These are phyloP conservation scores for Priceomyces haplophilus DNA, from an alignment of 805 yeast species.

Conservation along the genomic window DNA sequence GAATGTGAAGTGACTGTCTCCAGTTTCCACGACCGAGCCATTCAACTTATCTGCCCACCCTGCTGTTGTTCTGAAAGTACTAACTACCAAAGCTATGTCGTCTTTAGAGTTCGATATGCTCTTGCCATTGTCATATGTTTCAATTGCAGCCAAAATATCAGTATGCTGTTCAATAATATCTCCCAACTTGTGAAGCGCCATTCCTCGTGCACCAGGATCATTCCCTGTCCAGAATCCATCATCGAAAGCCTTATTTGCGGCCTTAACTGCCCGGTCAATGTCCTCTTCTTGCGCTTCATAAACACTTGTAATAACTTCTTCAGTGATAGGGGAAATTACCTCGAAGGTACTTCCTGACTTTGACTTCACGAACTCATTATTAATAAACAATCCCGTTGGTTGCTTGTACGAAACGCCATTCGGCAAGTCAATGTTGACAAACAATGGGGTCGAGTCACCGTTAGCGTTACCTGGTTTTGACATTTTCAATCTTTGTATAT, in stretches of 20 bases:
- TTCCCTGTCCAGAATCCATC: slow-evolving; percentile 42
- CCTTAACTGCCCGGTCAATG: slow-evolving; percentile 51
- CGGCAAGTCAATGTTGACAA: slow-evolving; percentile 25
- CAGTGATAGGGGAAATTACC: slow-evolving; percentile 53
- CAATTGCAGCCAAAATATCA: slow-evolving; percentile 53
- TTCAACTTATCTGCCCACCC: slow-evolving; percentile 72
- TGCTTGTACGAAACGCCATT: slow-evolving; percentile 29
- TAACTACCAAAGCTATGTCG: slow-evolving; percentile 58
- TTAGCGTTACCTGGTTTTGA: too few species aligned
- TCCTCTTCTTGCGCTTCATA: slow-evolving; percentile 51
- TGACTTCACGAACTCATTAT: slow-evolving; percentile 49
- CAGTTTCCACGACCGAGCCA: slow-evolving; percentile 64
- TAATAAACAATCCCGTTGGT: slow-evolving; percentile 47
- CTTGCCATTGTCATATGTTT: slow-evolving; percentile 60
- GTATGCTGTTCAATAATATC: slow-evolving; percentile 46
- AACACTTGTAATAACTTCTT: slow-evolving; percentile 48
- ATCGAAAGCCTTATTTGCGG: slow-evolving; percentile 50
- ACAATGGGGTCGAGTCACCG: slow-evolving; percentile 7
- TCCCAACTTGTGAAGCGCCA: slow-evolving; percentile 47
- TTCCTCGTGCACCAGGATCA: slow-evolving; percentile 47
- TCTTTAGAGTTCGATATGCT: slow-evolving; percentile 48
- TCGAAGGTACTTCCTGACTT: slow-evolving; percentile 36
- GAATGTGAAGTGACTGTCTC: slow-evolving; percentile 44
- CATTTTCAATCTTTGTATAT: too few species aligned
- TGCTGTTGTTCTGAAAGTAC: slow-evolving; percentile 61